Evolutionary conservation across 257 asterid genomes (phyloP).

Genomic region (Petunia axillaris): DNA sequence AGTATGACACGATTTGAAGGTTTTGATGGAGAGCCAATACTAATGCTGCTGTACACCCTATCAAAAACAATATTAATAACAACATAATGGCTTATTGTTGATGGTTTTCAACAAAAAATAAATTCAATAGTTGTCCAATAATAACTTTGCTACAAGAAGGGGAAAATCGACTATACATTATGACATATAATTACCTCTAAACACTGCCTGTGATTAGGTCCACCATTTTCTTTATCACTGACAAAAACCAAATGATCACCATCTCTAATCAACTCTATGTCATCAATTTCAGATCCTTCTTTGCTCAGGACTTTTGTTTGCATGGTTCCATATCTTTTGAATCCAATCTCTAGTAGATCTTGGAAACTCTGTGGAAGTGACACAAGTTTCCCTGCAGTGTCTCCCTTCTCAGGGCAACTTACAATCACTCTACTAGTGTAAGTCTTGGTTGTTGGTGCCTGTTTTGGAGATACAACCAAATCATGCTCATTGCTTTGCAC

Average conservation of each 20-base stretch:
- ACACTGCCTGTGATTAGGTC: neutral
- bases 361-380: slow-evolving; percentile 22
- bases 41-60: no score
- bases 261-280: slow-evolving; percentile 26
- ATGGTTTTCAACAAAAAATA: no score
- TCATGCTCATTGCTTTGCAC: neutral
- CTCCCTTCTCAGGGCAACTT: slow-evolving; percentile 29
- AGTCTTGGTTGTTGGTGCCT: neutral
- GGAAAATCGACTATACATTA: no score
- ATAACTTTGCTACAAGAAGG: no score
- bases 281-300: slow-evolving; percentile 24
- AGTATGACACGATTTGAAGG: no score
- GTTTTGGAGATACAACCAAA: slow-evolving; percentile 13
- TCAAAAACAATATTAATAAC: no score
- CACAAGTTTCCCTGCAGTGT: slow-evolving; percentile 10
- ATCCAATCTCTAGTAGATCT: slow-evolving; percentile 16
- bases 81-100: no score
- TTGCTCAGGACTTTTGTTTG: slow-evolving; percentile 4
- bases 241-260: slow-evolving; percentile 22
- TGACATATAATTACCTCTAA: no score
- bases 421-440: slow-evolving; percentile 11
- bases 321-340: slow-evolving; percentile 16
- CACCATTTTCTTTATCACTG: neutral
- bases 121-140: no score
- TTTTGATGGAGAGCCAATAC: no score